Evolutionary conservation across 495 filamentous ascomycete species (phyloP).

Genomic region (Usnea hakonensis): DNA sequence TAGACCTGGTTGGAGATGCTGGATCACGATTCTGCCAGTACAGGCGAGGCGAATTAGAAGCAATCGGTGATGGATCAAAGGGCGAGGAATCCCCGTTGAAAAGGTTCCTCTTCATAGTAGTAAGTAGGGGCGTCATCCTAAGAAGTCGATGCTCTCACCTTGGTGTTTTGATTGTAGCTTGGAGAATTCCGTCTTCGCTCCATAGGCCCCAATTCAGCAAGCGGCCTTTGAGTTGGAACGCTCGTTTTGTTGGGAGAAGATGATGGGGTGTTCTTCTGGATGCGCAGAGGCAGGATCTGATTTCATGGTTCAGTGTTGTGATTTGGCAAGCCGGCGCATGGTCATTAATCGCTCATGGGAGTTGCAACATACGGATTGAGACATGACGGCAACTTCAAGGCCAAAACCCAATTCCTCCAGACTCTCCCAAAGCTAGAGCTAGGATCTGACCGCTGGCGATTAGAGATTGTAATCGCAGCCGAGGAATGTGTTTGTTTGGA

Average conservation of each 20-base stretch:
- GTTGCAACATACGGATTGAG: conserved; percentile 19
- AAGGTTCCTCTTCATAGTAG: conserved; percentile 25
- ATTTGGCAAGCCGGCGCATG: conserved; percentile 1
- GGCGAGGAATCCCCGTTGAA: conserved; percentile 62
- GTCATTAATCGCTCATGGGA: background rate
- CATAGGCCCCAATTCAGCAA: conserved; percentile 50
- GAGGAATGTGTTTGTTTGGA: conserved; percentile 15
- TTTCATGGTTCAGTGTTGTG: conserved; percentile 12
- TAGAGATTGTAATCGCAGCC: background rate
- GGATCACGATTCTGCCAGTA: conserved; percentile 80
- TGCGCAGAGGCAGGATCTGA: conserved; percentile 29
- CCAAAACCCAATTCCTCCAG: background rate
- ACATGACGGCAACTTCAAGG: conserved; percentile 9
- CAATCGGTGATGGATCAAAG: conserved; percentile 66
- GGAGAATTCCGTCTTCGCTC: conserved; percentile 62
- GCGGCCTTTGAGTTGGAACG: conserved; percentile 38
- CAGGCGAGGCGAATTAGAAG: conserved; percentile 61
- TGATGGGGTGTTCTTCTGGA: conserved; percentile 25
- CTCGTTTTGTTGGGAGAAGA: conserved; percentile 32
- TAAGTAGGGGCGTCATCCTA: conserved; percentile 12
- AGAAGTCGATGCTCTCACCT: conserved; percentile 41
- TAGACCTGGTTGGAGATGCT: conserved; percentile 52
- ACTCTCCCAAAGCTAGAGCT: background rate
- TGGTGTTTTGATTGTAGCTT: conserved; percentile 60
- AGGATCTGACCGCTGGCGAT: background rate